Evolutionary conservation across 306 rosid genomes (phyloP).

Genomic region (Erythrophleum fordii): DNA sequence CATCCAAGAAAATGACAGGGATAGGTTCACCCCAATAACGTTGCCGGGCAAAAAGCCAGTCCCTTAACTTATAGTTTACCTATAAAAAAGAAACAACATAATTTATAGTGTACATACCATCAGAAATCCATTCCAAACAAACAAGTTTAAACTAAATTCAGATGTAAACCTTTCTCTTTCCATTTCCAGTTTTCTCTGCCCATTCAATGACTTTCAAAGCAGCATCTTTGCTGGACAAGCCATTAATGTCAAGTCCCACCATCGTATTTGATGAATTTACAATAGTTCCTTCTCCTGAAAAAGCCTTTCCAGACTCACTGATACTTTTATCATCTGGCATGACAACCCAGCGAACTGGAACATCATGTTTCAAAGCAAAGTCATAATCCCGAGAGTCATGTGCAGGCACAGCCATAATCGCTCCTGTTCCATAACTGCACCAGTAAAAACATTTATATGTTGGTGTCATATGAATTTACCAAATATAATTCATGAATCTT

Average conservation of each 20-base stretch:
- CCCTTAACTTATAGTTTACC: constrained; percentile 97
- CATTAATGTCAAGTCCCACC: constrained; percentile 77
- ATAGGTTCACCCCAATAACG: constrained; percentile 99
- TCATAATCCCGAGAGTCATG: constrained; percentile 93
- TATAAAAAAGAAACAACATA: constrained; percentile 44
- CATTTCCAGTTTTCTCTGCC: constrained; percentile 87
- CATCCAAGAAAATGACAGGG: constrained; percentile 87
- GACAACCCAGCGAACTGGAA: constrained; percentile 77
- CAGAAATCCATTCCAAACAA: constrained; percentile 12
- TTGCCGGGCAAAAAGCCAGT: constrained; percentile 99
- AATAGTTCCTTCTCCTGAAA: constrained; percentile 73
- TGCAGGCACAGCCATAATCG: constrained; percentile 98
- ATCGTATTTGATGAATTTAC: constrained; percentile 67
- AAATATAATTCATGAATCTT: constrained; percentile 25
- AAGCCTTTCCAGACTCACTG: constrained; percentile 61
- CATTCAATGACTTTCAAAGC: constrained; percentile 75
- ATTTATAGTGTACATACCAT: constrained; percentile 29
- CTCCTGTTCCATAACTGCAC: constrained; percentile 96
- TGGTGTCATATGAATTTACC: constrained; percentile 8
- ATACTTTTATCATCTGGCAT: constrained; percentile 59
- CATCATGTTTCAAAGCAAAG: constrained; percentile 75
- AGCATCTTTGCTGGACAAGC: constrained; percentile 80
- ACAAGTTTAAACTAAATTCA: constrained; percentile 34
- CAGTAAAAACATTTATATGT: constrained; percentile 36
- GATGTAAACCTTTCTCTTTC: constrained; percentile 77